phyloP scores from a whole-genome alignment of 768 basidiomycete species.

The Hortiboletus flavorubellus region DNA sequence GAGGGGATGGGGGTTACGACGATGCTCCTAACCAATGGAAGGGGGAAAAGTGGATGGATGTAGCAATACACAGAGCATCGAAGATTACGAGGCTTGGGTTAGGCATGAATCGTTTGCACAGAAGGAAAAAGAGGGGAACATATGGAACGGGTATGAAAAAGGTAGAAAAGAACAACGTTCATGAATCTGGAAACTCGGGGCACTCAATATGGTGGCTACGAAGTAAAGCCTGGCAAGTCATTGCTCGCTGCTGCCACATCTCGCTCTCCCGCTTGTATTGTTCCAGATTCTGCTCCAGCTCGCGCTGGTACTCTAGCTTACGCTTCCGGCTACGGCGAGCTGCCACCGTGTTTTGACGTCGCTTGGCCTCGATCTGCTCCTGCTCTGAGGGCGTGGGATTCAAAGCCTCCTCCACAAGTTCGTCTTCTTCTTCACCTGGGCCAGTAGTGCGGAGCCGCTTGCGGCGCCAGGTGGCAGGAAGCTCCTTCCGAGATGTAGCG shows the following conservation, averaged over 20 bases:
- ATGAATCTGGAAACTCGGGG: conserved; percentile 43
- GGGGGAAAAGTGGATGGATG: conserved; percentile 30
- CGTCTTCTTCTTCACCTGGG: conserved; percentile 50
- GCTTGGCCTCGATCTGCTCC: conserved; percentile 74
- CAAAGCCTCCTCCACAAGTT: conserved; percentile 19
- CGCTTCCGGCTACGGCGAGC: conserved; percentile 76
- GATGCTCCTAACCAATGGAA: conserved; percentile 51
- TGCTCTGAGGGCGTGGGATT: conserved; percentile 49
- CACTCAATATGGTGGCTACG: conserved; percentile 54
- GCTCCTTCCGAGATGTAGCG: conserved; percentile 71
- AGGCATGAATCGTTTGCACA: conserved; percentile 6
- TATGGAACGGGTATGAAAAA: conserved; percentile 7
- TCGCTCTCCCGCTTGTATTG: conserved; percentile 55
- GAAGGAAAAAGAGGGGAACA: conserved; percentile 4
- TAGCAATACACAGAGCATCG: conserved; percentile 41
- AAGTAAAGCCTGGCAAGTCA: conserved; percentile 47
- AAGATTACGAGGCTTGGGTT: conserved; percentile 31
- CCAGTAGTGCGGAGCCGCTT: conserved; percentile 52
- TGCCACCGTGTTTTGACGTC: conserved; percentile 81
- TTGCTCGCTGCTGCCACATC: conserved; percentile 57
- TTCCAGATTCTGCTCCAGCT: conserved; percentile 57
- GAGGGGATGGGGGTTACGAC: conserved; percentile 44
- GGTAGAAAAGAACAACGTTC: conserved; percentile 12
- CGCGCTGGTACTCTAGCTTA: conserved; percentile 65
- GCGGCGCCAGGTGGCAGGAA: conserved; percentile 68